phyloP scores from a whole-genome alignment of 768 basidiomycete species.

The Tulasnella sp. region DNA sequence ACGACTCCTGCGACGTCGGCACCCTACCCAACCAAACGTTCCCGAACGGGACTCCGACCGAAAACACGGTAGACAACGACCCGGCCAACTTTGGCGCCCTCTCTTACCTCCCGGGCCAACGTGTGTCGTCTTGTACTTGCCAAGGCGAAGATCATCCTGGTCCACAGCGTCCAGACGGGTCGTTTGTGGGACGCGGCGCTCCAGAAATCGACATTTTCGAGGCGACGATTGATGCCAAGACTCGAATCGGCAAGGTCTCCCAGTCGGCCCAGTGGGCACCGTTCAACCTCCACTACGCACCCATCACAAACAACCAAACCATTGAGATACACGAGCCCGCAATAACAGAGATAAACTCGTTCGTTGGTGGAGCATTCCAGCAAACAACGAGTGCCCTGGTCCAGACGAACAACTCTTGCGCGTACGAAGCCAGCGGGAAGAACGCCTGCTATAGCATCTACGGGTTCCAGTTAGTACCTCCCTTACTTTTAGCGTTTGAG shows the following conservation, averaged over 20 bases:
- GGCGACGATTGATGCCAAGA: slow-evolving; percentile 65
- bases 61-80: slow-evolving; percentile 55
- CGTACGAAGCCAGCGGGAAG: slow-evolving; percentile 40
- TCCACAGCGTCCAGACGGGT: slow-evolving; percentile 61
- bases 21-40: slow-evolving; percentile 67
- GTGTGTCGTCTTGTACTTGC: slow-evolving; percentile 81
- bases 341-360: slow-evolving; percentile 46
- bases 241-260: slow-evolving; percentile 60
- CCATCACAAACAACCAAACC: slow-evolving; percentile 52
- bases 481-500: background rate
- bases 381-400: slow-evolving; percentile 73
- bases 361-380: slow-evolving; percentile 66
- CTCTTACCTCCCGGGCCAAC: slow-evolving; percentile 80
- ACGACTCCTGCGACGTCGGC: slow-evolving; percentile 79
- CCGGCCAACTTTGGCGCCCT: slow-evolving; percentile 38
- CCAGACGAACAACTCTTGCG: slow-evolving; percentile 60
- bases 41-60: slow-evolving; percentile 44
- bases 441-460: slow-evolving; percentile 44
- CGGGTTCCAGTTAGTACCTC: slow-evolving; percentile 59
- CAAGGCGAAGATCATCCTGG: slow-evolving; percentile 77
- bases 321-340: slow-evolving; percentile 41
- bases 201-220: slow-evolving; percentile 91
- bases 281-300: slow-evolving; percentile 58
- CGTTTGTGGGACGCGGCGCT: slow-evolving; percentile 67
- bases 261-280: slow-evolving; percentile 66